phyloP scores from a whole-genome alignment of 495 filamentous ascomycete genomes.

The Glarea lozoyensis region DNA sequence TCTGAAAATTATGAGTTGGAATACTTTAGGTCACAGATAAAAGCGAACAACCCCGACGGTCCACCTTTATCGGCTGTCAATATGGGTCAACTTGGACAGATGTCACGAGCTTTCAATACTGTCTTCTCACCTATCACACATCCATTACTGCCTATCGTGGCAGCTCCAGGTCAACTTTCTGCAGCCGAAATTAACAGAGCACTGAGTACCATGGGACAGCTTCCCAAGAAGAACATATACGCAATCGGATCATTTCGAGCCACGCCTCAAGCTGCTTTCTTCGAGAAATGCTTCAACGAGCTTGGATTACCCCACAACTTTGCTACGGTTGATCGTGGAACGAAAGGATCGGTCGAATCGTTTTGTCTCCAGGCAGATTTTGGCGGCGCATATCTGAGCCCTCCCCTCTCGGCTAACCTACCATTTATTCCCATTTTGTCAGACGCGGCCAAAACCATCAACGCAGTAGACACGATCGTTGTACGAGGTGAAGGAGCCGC shows the following conservation, averaged over 20 bases:
- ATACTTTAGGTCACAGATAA: conserved; percentile 74
- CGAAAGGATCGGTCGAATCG: conserved; percentile 52
- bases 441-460: conserved; percentile 65
- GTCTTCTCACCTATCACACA: conserved; percentile 83
- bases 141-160: conserved; percentile 72
- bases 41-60: conserved; percentile 47
- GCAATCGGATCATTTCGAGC: conserved; percentile 65
- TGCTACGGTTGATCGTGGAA: conserved; percentile 61
- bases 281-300: conserved; percentile 84
- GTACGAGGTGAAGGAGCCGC: conserved; percentile 31
- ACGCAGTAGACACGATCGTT: conserved; percentile 71
- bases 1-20: conserved; percentile 83
- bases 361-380: conserved; percentile 62
- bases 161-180: conserved; percentile 74
- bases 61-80: conserved; percentile 75
- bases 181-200: conserved; percentile 77
- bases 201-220: conserved; percentile 66
- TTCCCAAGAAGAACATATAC: conserved; percentile 71
- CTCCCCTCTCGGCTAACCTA: conserved; percentile 47
- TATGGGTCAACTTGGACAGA: conserved; percentile 75
- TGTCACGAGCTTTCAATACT: conserved; percentile 71
- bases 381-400: conserved; percentile 71
- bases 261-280: conserved; percentile 70
- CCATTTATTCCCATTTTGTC: conserved; percentile 55
- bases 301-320: conserved; percentile 75